These are phyloP conservation scores for Ceriops zippeliana DNA, from an alignment of 345 rosid species.

Conservation along the genomic window DNA sequence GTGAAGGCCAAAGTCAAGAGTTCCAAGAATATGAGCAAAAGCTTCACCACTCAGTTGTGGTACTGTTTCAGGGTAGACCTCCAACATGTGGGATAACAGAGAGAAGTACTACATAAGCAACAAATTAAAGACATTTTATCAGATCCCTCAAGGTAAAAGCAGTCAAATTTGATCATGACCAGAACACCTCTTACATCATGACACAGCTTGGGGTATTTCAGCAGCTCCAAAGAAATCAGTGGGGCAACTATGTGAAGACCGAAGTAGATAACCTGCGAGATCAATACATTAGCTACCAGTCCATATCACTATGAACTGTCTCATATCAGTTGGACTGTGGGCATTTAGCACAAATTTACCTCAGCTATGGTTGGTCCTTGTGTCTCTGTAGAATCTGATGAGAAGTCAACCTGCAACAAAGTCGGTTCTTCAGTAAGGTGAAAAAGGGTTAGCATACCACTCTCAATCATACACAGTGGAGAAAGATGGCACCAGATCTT, in stretches of 20 bases:
- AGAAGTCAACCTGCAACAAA: constrained; percentile 73
- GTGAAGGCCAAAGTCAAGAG: constrained; percentile 88
- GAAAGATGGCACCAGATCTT: constrained; percentile 64
- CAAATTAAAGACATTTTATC: constrained; percentile 20
- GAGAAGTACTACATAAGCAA: constrained; percentile 65
- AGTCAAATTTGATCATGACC: background rate
- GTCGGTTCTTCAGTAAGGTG: constrained; percentile 5
- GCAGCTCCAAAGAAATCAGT: constrained; percentile 79
- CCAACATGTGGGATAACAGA: constrained; percentile 81
- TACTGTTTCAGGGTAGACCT: constrained; percentile 92
- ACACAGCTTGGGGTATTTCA: constrained; percentile 98
- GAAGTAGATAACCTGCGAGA: constrained; percentile 81
- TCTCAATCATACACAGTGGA: background rate
- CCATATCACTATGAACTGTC: constrained; percentile 3
- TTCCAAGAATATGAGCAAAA: constrained; percentile 71
- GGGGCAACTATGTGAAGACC: constrained; percentile 92
- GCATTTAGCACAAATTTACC: constrained; percentile 42
- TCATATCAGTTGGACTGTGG: constrained; percentile 4
- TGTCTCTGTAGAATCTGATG: constrained; percentile 69
- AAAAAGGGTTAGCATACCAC: background rate
- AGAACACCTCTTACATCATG: constrained; percentile 64
- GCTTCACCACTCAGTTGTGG: constrained; percentile 68
- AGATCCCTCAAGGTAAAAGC: constrained; percentile 13
- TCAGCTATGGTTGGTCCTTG: constrained; percentile 73
- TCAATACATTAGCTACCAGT: constrained; percentile 30